phyloP scores from a whole-genome alignment of 805 yeast genomes.

The Ogataea thermomethanolica region DNA sequence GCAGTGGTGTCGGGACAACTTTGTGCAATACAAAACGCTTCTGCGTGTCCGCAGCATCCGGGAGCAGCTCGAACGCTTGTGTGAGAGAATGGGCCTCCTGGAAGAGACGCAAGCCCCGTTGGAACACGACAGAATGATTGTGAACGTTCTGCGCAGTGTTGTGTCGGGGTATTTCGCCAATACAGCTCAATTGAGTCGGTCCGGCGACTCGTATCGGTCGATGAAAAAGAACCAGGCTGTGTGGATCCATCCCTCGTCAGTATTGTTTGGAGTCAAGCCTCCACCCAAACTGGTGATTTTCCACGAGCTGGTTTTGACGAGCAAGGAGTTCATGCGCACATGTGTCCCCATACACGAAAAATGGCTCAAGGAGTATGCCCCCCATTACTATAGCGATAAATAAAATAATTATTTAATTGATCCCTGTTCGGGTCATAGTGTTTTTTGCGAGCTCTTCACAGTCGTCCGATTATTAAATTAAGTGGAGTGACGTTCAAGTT shows the following conservation, averaged over 20 bases:
- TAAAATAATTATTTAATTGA: neutral
- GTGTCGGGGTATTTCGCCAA: slow-evolving; percentile 70
- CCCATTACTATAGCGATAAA: slow-evolving; percentile 42
- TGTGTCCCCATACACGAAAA: slow-evolving; percentile 67
- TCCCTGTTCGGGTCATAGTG: too few species aligned
- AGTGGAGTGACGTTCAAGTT: slow-evolving; percentile 9
- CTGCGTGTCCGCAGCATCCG: slow-evolving; percentile 66
- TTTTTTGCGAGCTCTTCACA: slow-evolving; percentile 1
- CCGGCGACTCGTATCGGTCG: slow-evolving; percentile 69
- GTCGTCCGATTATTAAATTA: slow-evolving; percentile 7
- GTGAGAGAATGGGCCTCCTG: slow-evolving; percentile 50
- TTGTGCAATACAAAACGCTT: slow-evolving; percentile 71
- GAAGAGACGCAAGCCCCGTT: slow-evolving; percentile 27
- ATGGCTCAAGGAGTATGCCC: slow-evolving; percentile 75
- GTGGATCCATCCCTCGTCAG: slow-evolving; percentile 81
- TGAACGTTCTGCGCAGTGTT: slow-evolving; percentile 49
- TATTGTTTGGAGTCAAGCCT: slow-evolving; percentile 59
- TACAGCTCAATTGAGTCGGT: slow-evolving; percentile 52
- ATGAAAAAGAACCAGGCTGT: slow-evolving; percentile 69
- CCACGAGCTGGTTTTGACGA: slow-evolving; percentile 79
- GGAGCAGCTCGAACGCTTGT: slow-evolving; percentile 60
- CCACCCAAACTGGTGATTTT: slow-evolving; percentile 74
- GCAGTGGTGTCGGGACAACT: slow-evolving; percentile 85
- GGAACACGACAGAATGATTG: slow-evolving; percentile 26
- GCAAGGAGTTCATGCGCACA: slow-evolving; percentile 84